Evolutionary conservation across 768 basidiomycete genomes (phyloP), one percentile per base, ranked within the genome.

Genomic region (Lactarius tabidus): DNA sequence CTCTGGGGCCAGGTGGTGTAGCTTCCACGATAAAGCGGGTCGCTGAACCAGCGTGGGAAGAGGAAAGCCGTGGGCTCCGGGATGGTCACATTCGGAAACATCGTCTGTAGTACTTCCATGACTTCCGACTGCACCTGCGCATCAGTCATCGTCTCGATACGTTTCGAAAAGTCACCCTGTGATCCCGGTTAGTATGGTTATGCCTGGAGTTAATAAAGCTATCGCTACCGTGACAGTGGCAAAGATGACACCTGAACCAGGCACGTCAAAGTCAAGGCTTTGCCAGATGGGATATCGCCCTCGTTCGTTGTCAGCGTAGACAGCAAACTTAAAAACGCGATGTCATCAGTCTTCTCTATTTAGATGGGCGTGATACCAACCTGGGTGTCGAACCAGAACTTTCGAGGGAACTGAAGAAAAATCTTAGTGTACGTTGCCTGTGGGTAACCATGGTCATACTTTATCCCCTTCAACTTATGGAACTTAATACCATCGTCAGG

Each of bases 1-100:
- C 82, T 79, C 2, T 87, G 74, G 0, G 85, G 85, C 85, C 85
- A 87, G 67, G 86, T 88, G 26, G 82, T 83, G 68, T 85, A 89
- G 9, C 84, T 84, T 9, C 84, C 84, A n/a, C 83, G 79, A 71
- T 77, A 82, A 38, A 82, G 72, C 3, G 80, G 78, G 70, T 87
- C 77, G 6, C 72, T 71, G 56, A 76, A 69, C 87, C 87, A 88
- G 2, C 78, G 74, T 2, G 79, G 78, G 66, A 84, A 79, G 70
- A 77, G 76, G 70, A 88, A 82, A n/a, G 79, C 82, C 3, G 75
- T 67, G 0, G 87, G 85, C 9, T 79, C 78, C 2, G 85, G 85
- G 29, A 88, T 74, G 3, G 76, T 77, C 61, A 74, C 74, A 58
- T 81, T 75, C 5, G 82, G 84, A 73, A 77, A 86, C 86, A 88